Percentiles rank a stretch among this genome's conserved stretches.
Conservation (phyloP, 176 grass and related monocot species). For the Triticum aestivum region IWGSC_CS_RefSeq_v2.1 NC_057799.1:113689100-113689599, state of each 20-base stretch:
- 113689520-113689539: conserved; percentile 14
- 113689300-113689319: conserved; percentile 92
- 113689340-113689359: conserved; percentile 76
- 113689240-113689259: background rate
- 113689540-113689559: background rate
- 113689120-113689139: background rate
- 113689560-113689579: background rate
- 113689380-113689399: conserved; percentile 47
- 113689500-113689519: background rate
- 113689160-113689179: background rate
- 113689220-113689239: background rate
- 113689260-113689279: background rate
- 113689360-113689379: conserved; percentile 81
- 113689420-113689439: conserved; percentile 7
- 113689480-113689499: background rate
- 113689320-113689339: conserved; percentile 84
- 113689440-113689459: background rate
- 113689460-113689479: background rate
- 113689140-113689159: conserved; percentile 23
- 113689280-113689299: conserved; percentile 6
- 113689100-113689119: background rate
- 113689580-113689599: conserved; percentile 6
- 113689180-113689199: background rate
- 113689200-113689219: background rate
- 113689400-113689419: conserved; percentile 7